These are phyloP conservation scores for Pseudozyma hubeiensis DNA, from an alignment of 1,284 basidiomycete genomes.

Conservation along the genomic window DNA sequence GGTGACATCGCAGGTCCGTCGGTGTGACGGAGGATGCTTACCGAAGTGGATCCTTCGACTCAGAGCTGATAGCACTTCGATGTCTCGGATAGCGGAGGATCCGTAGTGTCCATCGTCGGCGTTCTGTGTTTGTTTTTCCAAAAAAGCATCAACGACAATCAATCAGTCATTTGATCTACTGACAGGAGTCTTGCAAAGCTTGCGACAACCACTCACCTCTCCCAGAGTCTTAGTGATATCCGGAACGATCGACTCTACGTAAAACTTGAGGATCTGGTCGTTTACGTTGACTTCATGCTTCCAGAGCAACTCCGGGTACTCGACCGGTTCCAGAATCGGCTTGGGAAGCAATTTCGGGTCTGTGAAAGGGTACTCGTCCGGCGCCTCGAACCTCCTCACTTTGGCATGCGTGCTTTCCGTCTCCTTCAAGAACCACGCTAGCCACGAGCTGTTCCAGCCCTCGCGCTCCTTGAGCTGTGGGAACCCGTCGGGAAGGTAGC, in stretches of 20 bases:
- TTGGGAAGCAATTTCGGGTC: constrained; percentile 77
- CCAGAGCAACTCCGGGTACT: constrained; percentile 81
- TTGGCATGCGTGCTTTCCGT: constrained; percentile 87
- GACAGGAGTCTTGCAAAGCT: too few species aligned
- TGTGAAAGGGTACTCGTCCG: constrained; percentile 97
- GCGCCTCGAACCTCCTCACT: constrained; percentile 68
- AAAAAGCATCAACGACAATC: too few species aligned
- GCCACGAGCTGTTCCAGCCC: constrained; percentile 85
- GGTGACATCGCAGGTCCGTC: too few species aligned
- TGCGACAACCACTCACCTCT: constrained; percentile 24
- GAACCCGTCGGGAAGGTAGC: constrained; percentile 85
- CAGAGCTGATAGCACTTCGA: constrained; percentile 92
- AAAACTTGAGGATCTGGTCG: constrained; percentile 87
- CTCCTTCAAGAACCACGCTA: constrained; percentile 97
- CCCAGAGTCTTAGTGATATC: constrained; percentile 75
- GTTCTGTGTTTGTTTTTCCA: constrained; percentile 62
- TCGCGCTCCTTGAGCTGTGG: constrained; percentile 75
- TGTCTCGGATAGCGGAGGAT: constrained; percentile 89
- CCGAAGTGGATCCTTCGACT: constrained; percentile 97
- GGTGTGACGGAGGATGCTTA: constrained; percentile 70
- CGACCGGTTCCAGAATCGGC: constrained; percentile 82
- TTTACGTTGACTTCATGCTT: constrained; percentile 90
- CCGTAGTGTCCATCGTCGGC: constrained; percentile 98
- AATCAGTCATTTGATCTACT: not conserved
- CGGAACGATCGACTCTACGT: constrained; percentile 82